Conservation (phyloP, 371 early-diverging fungal genomes). For the Cokeromyces recurvatus region DNA sequence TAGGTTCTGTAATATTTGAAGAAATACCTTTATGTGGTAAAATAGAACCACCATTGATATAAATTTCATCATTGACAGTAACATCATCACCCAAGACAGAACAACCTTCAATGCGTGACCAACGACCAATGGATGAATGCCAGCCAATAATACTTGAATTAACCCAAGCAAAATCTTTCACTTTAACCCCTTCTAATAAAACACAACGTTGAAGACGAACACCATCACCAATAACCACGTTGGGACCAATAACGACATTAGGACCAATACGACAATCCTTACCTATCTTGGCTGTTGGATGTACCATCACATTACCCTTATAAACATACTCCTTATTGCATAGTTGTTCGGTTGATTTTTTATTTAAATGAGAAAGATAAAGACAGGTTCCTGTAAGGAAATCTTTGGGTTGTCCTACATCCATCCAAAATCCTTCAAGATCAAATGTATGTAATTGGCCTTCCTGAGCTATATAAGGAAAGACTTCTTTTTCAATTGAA, state of each 20-base stretch:
- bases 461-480: conserved; percentile 92
- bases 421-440: conserved; percentile 99
- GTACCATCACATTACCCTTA: conserved; percentile 87
- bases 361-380: conserved; percentile 82
- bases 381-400: conserved; percentile 95
- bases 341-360: conserved; percentile 68
- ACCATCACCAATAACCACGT: conserved; percentile 92
- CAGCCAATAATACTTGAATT: conserved; percentile 95
- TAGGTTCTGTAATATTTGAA: conserved; percentile 87
- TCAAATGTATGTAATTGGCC: conserved; percentile 88
- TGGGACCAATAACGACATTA: conserved; percentile 95
- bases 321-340: conserved; percentile 62
- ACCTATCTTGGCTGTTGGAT: conserved; percentile 92
- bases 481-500: conserved; percentile 98
- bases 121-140: conserved; percentile 92
- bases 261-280: conserved; percentile 94
- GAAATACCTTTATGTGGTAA: conserved; percentile 93
- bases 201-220: conserved; percentile 92
- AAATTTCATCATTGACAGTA: conserved; percentile 87
- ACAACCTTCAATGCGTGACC: conserved; percentile 92
- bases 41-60: conserved; percentile 92
- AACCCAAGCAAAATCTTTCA: conserved; percentile 93
- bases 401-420: conserved; percentile 99
- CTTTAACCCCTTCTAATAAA: conserved; percentile 82
- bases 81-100: conserved; percentile 97